phyloP scores from a whole-genome alignment of 2,329 filamentous ascomycete species.

The Phialophora verrucosa region DNA sequence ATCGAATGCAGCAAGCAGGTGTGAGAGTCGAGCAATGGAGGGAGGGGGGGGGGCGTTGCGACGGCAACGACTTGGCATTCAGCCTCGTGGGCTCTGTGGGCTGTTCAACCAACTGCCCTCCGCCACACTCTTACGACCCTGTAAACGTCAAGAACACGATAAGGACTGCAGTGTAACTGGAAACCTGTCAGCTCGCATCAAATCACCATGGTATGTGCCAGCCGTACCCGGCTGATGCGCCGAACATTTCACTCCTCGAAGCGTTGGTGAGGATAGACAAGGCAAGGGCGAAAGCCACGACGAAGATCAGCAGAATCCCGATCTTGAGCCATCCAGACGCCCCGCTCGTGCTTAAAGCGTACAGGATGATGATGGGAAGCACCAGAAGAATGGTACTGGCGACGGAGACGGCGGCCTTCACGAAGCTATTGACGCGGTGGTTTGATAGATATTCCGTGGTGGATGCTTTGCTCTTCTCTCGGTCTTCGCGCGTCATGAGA shows the following conservation, averaged over 20 bases:
- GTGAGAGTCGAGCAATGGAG: background rate
- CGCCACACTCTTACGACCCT: background rate
- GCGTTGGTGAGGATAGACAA: constrained; percentile 3
- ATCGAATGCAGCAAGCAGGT: background rate
- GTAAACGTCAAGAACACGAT: constrained; percentile 5
- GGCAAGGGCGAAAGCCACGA: background rate
- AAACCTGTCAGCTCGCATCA: background rate
- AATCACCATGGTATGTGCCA: background rate
- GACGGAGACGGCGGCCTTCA: background rate
- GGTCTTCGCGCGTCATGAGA: constrained; percentile 1
- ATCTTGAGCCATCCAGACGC: constrained; percentile 7
- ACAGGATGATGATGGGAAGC: constrained; percentile 2
- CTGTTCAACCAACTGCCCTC: background rate
- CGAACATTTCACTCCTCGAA: constrained; percentile 3
- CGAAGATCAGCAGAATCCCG: constrained; percentile 1
- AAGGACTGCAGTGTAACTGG: background rate
- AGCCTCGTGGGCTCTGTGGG: background rate
- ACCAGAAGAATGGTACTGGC: constrained; percentile 2
- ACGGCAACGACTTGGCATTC: constrained; percentile 11
- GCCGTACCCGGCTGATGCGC: background rate
- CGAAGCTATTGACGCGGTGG: constrained; percentile 4
- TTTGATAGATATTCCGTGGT: constrained; percentile 3
- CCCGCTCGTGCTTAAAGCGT: background rate
- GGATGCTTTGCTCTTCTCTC: background rate
- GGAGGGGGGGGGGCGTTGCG: background rate